Conservation (phyloP, 1,139 yeast species). For the Kodamaea suecica region DNA sequence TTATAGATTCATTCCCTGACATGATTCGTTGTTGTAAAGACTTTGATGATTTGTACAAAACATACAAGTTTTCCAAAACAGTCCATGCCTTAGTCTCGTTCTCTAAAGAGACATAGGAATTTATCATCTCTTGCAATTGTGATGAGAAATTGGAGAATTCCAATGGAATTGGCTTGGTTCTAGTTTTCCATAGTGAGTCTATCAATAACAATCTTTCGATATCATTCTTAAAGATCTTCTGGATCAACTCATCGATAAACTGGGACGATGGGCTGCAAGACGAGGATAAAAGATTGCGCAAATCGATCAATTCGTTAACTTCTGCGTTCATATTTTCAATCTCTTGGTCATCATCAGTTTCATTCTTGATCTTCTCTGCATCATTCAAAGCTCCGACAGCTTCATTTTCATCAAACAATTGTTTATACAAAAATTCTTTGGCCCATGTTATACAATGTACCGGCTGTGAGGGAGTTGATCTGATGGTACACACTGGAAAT, state of each 20-base stretch:
- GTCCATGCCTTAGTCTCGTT: conserved; percentile 67
- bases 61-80: conserved; percentile 58
- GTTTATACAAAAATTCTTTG: conserved; percentile 80
- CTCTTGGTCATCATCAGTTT: conserved; percentile 63
- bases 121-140: conserved; percentile 15
- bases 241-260: conserved; percentile 43
- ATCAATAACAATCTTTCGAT: conserved; percentile 69
- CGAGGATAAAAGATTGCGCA: conserved; percentile 47
- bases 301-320: conserved; percentile 67
- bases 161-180: conserved; percentile 67
- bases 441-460: conserved; percentile 98
- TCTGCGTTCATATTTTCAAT: conserved; percentile 67
- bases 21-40: conserved; percentile 50
- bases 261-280: conserved; percentile 16
- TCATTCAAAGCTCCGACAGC: conserved; percentile 25
- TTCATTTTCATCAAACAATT: conserved; percentile 65
- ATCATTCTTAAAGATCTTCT: conserved; percentile 63
- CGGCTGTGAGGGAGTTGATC: conserved; percentile 96
- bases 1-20: conserved; percentile 41
- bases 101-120: conserved; percentile 6
- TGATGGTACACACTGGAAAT: conserved; percentile 92
- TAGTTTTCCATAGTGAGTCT: conserved; percentile 74
- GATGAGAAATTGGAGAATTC: conserved; percentile 22
- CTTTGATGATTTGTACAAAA: conserved; percentile 50
- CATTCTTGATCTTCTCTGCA: conserved; percentile 40